A percentile compares a stretch with the other conserved stretches of the same genome.
These are phyloP conservation scores for Coniferiporia weirii DNA, from an alignment of 1,284 basidiomycete species.

Conservation along the genomic window DNA sequence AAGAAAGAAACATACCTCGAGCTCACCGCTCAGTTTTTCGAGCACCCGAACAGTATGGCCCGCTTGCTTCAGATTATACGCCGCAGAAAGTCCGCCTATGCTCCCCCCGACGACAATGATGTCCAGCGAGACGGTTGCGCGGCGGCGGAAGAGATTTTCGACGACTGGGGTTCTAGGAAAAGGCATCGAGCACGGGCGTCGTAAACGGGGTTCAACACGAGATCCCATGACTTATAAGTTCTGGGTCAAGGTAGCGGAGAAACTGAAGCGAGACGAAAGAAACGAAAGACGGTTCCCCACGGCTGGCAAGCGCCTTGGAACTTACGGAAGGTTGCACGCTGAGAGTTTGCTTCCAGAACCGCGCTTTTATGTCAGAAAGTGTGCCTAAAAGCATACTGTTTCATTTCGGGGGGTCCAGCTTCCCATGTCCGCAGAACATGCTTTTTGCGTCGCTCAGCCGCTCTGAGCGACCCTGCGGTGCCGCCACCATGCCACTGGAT, in stretches of 20 bases:
- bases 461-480: no score
- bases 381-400: no score
- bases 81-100: constrained; percentile 42
- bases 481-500: no score
- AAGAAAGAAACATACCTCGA: neutral
- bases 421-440: no score
- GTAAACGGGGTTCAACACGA: neutral
- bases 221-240: neutral
- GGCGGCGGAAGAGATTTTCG: constrained; percentile 1
- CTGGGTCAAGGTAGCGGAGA: neutral
- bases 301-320: no score
- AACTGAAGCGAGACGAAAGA: neutral
- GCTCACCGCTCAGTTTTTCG: constrained; percentile 27
- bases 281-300: neutral
- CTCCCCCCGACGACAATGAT: constrained; percentile 23
- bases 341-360: no score
- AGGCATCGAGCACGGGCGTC: neutral
- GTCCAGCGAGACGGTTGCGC: constrained; percentile 8
- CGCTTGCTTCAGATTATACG: constrained; percentile 39
- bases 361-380: no score
- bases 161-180: constrained; percentile 3
- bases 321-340: no score
- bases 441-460: no score
- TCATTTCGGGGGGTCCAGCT: no score
- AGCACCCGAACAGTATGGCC: constrained; percentile 50